Evolutionary conservation across 2,329 filamentous ascomycete species (phyloP).

Genomic region (Oidium heveae): DNA sequence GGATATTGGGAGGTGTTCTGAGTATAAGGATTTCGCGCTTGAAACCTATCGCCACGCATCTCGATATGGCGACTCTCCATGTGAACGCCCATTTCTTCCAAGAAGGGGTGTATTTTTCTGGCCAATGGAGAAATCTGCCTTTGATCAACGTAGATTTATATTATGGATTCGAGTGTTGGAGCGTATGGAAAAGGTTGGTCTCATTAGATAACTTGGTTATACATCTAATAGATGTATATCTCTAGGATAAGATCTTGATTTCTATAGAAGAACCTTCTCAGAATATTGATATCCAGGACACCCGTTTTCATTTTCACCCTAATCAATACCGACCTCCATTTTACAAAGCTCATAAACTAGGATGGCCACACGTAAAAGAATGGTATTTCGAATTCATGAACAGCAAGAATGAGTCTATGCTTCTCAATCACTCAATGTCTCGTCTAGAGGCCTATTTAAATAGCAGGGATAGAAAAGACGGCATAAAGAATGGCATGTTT

Average conservation of each 20-base stretch:
- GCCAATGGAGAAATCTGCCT: not conserved
- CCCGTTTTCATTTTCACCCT: not conserved
- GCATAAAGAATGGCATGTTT: not conserved
- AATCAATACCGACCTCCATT: not conserved
- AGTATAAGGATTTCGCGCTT: not conserved
- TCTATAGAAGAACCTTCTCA: not conserved
- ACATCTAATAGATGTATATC: no score
- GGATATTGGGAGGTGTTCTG: not conserved
- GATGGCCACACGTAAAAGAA: slow-evolving; percentile 1
- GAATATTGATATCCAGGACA: not conserved
- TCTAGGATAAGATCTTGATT: not conserved
- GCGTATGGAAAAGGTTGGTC: not conserved
- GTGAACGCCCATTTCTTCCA: not conserved
- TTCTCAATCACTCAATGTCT: not conserved
- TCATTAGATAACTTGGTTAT: no score
- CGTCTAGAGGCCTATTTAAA: not conserved
- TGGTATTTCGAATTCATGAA: slow-evolving; percentile 1
- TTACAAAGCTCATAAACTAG: not conserved
- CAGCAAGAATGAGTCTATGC: not conserved
- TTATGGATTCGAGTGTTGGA: not conserved
- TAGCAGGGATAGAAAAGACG: not conserved
- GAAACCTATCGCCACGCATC: not conserved
- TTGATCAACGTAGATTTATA: not conserved
- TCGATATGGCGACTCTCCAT: not conserved
- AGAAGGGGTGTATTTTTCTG: not conserved